Base-by-base conservation (phyloP, 306 rosid species). In the Ceratonia siliqua region DNA sequence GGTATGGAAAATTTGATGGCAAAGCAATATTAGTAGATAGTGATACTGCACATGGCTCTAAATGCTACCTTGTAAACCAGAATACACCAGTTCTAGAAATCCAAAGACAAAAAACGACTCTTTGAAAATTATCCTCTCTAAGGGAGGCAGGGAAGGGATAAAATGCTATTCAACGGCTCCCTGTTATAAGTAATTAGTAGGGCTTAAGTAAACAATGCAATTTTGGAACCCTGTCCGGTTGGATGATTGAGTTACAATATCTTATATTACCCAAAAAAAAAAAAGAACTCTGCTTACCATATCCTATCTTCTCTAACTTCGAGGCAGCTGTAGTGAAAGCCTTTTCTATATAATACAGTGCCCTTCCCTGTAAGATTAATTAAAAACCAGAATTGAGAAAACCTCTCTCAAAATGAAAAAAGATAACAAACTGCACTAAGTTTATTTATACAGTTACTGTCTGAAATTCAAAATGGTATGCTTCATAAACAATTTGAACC, bases 301-400 rank as follows among this genome's bases (percentile, higher is more conserved):
- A 85, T 85, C 97, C 97, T 52, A 91, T 91, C 89, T 90, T 94
- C 91, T 94, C 97, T 94, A 90, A 79, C 87, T 94, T 94, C 21
- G 95, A 88, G 70, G 95, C 90, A 66, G 97, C 96, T 15, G 89
- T 83, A n/a, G 94, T 87, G 62, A 94, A 94, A 36, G 97, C 97
- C 83, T 90, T 94, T 18, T 90, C 79, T 74, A 91, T 87, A 58
- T 90, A 78, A 82, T 88, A 83, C 14, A 91, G 91, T 45, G 98
- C 90, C 52, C 95, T 91, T 27, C 95, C 94, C 98, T 91, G 82
- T 72, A 82, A 68, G 73, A 83, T 13, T 76, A 33, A 72, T 46
- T 7, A 20, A 73, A 52, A 79, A 78, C 55, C 76, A 85, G 58
- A 36, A 82, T 46, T 41, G 43, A 62, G 62, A 76, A 82, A 68